Base-by-base conservation (phyloP, 169 alveolate species). In the Cytauxzoon felis region DNA sequence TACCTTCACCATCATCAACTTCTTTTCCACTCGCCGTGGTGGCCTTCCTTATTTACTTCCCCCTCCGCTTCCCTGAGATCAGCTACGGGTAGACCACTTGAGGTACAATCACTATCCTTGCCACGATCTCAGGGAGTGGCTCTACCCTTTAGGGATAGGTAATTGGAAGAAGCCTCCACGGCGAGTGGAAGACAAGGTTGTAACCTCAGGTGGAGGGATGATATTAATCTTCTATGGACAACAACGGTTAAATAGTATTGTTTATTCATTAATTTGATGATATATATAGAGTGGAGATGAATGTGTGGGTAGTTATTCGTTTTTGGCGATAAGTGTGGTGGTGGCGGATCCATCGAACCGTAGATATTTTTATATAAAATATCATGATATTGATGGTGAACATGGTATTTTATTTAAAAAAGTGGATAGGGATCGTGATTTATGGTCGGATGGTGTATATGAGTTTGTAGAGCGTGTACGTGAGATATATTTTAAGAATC, bases 371-470 rank as follows among this genome's bases (percentile, higher is more conserved):
- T 88, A 82, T 52, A 56, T 88, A n/a, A 82, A 83, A 26, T 88
- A 88, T 32, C 94, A 88, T 33, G 88, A 88, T 27, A 42, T 41
- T 8, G 65, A 56, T n/a, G 88, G 88, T 13, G 81, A 40, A 6
- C 87, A 76, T 32, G 93, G 81, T 27, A 62, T 88, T 23, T 61
- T 88, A 5, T 80, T 88, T 47, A 83, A 75, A 54, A 66, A 81
- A 13, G 85, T 88, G 2, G 93, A 88, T 38, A 40, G 90, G 33
- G 78, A 80, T 58, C 67, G 93, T 27, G 87, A 88, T 59, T 47
- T 88, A 9, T 88, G 93, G 93, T 52, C 93, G 1, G 93, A 88
- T 24, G 92, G 89, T 24, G 63, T 88, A 9, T 82, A 76, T 27
- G 93, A 88, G 52, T 88, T 88, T 52, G 81, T 88, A 13, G 62